Percentiles rank a stretch among this genome's conserved stretches.
These are phyloP conservation scores for Fusarium sp. DNA, from an alignment of 2,329 filamentous ascomycete genomes.

Conservation along the genomic window DNA sequence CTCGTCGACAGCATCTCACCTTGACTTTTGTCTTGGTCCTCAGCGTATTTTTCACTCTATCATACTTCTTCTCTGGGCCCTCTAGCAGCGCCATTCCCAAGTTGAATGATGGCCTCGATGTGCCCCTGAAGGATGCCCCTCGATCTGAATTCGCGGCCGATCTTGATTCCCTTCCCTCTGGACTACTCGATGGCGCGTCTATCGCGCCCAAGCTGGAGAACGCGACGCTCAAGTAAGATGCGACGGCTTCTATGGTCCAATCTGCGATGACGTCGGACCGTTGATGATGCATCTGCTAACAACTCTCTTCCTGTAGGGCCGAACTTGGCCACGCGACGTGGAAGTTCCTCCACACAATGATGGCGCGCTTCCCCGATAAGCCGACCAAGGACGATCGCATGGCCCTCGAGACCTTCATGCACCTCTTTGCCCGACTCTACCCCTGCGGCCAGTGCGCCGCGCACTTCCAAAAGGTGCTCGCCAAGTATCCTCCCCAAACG, in stretches of 20 bases:
- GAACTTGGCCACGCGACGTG: constrained; percentile 77
- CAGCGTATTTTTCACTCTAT: constrained; percentile 67
- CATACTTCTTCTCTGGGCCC: constrained; percentile 68
- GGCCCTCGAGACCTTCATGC: constrained; percentile 73
- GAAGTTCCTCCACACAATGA: constrained; percentile 79
- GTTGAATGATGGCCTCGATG: constrained; percentile 37
- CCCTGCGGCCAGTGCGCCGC: constrained; percentile 77
- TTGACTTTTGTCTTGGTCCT: constrained; percentile 66
- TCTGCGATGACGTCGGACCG: background rate
- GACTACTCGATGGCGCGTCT: constrained; percentile 72
- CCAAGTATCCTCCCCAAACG: constrained; percentile 74
- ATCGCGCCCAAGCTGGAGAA: constrained; percentile 88
- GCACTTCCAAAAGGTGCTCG: constrained; percentile 73
- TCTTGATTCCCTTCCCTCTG: constrained; percentile 57
- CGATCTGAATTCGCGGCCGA: constrained; percentile 52
- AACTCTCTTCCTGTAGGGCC: constrained; percentile 54
- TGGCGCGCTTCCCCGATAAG: constrained; percentile 75
- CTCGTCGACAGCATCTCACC: constrained; percentile 65
- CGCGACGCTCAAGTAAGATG: constrained; percentile 77
- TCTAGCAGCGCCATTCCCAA: constrained; percentile 28
- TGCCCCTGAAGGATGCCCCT: constrained; percentile 44
- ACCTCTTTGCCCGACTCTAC: constrained; percentile 76
- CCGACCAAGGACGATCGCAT: constrained; percentile 72
- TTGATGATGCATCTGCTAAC: constrained; percentile 17
- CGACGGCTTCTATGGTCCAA: background rate